Evolutionary conservation across 345 rosid species (phyloP).

Genomic region (Populus euphratica): DNA sequence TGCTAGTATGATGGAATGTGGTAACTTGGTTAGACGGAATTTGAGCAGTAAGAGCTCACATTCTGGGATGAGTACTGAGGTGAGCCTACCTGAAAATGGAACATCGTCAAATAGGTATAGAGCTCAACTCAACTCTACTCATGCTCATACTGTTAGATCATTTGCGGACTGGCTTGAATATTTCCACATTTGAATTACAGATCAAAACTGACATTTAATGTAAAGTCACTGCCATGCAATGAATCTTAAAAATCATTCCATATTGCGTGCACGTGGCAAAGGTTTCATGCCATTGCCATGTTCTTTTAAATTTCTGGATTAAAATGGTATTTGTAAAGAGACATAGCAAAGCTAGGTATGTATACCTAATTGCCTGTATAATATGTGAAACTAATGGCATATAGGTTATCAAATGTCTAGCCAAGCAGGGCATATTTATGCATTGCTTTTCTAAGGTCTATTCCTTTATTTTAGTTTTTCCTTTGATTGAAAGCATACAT

Average conservation of each 20-base stretch:
- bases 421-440: neutral
- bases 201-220: neutral
- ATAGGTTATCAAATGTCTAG: neutral
- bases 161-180: slow-evolving; percentile 1
- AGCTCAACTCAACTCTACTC: neutral
- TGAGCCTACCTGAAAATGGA: slow-evolving; percentile 27
- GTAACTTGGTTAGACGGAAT: slow-evolving; percentile 29
- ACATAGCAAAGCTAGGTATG: neutral
- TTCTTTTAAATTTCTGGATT: neutral
- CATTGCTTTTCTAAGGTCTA: neutral
- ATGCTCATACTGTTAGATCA: neutral
- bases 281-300: neutral
- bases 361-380: neutral
- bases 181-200: neutral
- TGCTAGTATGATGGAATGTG: slow-evolving; percentile 25
- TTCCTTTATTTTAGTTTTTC: neutral
- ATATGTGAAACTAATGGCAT: neutral
- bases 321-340: neutral
- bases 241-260: neutral
- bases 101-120: slow-evolving; percentile 34
- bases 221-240: neutral
- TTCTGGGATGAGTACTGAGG: slow-evolving; percentile 26
- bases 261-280: neutral
- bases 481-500: neutral
- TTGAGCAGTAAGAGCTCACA: slow-evolving; percentile 19